These are phyloP conservation scores for Trichoderma sp. DNA, from an alignment of 2,329 filamentous ascomycete species.

Conservation along the genomic window DNA sequence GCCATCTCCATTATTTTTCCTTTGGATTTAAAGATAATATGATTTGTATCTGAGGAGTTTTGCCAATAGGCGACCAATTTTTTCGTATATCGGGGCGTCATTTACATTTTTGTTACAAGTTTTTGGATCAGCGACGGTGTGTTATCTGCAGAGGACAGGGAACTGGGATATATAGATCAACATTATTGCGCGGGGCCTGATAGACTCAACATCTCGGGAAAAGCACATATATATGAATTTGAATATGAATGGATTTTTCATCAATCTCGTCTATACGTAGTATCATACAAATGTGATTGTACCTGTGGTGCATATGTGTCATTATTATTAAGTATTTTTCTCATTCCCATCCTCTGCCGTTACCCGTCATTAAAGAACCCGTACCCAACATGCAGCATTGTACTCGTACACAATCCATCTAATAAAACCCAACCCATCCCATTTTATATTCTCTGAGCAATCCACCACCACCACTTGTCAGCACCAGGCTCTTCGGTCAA, in stretches of 20 bases:
- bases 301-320: background rate
- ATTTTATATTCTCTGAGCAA: conserved; percentile 69
- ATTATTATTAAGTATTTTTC: conserved; percentile 16
- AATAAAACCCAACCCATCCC: background rate
- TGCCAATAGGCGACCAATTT: background rate
- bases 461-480: conserved; percentile 88
- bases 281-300: background rate
- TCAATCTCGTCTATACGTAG: background rate
- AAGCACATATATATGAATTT: conserved; percentile 16
- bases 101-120: background rate
- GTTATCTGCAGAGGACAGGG: background rate
- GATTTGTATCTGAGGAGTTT: background rate
- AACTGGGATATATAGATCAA: conserved; percentile 21
- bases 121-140: conserved; percentile 4
- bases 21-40: background rate
- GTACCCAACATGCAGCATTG: background rate
- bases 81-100: background rate
- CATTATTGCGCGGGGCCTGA: conserved; percentile 23
- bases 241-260: background rate
- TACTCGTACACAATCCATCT: conserved; percentile 23
- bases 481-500: conserved; percentile 67
- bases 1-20: background rate
- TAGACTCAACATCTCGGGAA: conserved; percentile 48
- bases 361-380: background rate
- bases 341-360: background rate